phyloP scores from a whole-genome alignment of 1,284 basidiomycete species.

The Heterobasidion annosum region DNA sequence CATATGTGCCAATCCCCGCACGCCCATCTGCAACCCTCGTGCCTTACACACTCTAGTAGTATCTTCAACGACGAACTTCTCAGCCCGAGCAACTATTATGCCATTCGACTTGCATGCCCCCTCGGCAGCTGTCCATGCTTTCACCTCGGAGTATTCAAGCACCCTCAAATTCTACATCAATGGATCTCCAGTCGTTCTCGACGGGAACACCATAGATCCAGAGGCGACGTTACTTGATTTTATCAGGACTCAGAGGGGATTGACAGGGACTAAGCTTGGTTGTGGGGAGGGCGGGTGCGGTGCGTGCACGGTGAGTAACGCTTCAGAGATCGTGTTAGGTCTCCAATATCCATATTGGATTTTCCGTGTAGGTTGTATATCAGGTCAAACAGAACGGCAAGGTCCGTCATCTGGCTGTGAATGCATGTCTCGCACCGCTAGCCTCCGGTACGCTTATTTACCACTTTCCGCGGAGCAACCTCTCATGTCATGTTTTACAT shows the following conservation, averaged over 20 bases:
- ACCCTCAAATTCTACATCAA: not conserved
- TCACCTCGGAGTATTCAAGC: not conserved
- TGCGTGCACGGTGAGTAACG: not conserved
- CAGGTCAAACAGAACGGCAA: not conserved
- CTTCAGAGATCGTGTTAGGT: not conserved
- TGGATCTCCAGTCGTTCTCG: not conserved
- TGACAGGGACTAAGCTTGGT: not conserved
- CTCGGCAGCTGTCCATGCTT: not conserved
- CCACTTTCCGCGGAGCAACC: too few species aligned
- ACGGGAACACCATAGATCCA: not conserved
- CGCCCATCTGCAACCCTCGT: too few species aligned
- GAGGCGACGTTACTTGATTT: not conserved
- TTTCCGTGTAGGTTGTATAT: not conserved
- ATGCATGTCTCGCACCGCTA: not conserved
- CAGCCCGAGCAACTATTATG: not conserved
- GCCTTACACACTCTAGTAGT: too few species aligned
- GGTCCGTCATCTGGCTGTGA: not conserved
- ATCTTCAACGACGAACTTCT: too few species aligned
- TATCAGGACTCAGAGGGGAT: not conserved
- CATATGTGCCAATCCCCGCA: too few species aligned
- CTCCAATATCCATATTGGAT: not conserved
- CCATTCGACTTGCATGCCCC: not conserved
- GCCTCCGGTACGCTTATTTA: not conserved
- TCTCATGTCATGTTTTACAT: not conserved
- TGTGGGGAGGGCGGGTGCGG: not conserved